Evolutionary conservation across 768 basidiomycete genomes (phyloP).

Genomic region (Chiua virens): DNA sequence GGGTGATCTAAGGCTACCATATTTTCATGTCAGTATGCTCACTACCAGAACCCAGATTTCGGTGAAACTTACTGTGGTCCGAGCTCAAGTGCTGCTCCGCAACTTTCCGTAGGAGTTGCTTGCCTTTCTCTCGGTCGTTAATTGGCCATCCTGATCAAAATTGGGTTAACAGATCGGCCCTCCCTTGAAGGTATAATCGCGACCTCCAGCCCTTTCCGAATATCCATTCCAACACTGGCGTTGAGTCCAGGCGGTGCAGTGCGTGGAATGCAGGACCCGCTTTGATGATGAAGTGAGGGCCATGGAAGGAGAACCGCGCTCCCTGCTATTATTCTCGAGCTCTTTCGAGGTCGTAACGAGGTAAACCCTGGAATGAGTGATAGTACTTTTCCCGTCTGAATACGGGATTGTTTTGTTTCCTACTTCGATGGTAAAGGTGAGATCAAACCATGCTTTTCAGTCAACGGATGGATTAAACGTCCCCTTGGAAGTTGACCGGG

Average conservation of each 20-base stretch:
- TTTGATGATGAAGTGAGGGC: conserved; percentile 22
- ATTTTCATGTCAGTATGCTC: not conserved
- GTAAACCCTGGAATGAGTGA: conserved; percentile 3
- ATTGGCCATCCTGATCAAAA: conserved; percentile 22
- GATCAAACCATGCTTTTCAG: conserved; percentile 22
- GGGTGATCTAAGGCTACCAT: conserved; percentile 6
- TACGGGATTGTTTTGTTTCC: conserved; percentile 22
- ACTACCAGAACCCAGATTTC: not conserved
- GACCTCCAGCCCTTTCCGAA: conserved; percentile 13
- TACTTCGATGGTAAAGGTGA: conserved; percentile 16
- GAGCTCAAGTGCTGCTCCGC: conserved; percentile 1
- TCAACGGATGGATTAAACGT: conserved; percentile 15
- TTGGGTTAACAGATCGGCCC: conserved; percentile 25
- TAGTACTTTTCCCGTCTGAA: not conserved
- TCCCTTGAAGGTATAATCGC: conserved; percentile 12
- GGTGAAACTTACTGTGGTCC: conserved; percentile 6
- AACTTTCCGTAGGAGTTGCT: conserved; percentile 12
- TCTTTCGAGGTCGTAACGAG: conserved; percentile 9
- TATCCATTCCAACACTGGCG: conserved; percentile 22
- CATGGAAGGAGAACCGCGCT: conserved; percentile 25
- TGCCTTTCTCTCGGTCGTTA: conserved; percentile 18
- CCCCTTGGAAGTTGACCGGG: too few species aligned
- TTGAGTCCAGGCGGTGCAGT: too few species aligned
- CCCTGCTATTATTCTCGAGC: not conserved
- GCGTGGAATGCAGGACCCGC: conserved; percentile 23